Percentiles rank a stretch among this genome's conserved stretches.
These are phyloP conservation scores for Ascocoryne sarcoides DNA, from an alignment of 2,329 filamentous ascomycete species.

Conservation along the genomic window DNA sequence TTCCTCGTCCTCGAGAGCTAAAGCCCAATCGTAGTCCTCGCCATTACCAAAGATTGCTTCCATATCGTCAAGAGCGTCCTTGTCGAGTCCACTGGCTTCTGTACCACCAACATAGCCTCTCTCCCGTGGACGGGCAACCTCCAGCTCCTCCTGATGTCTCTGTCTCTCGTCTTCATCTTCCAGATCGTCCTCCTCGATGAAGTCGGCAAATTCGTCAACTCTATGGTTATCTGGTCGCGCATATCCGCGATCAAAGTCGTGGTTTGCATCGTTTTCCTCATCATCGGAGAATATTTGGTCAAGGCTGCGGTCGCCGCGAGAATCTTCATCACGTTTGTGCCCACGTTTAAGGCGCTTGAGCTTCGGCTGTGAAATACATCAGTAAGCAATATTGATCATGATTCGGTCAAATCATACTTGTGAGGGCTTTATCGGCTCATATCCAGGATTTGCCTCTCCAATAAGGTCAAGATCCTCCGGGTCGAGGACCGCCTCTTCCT, in stretches of 20 bases:
- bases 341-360: slow-evolving; percentile 96
- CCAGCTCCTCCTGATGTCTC: slow-evolving; percentile 72
- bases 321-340: slow-evolving; percentile 65
- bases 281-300: slow-evolving; percentile 95
- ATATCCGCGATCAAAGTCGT: slow-evolving; percentile 33
- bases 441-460: slow-evolving; percentile 67
- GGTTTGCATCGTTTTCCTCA: slow-evolving; percentile 61
- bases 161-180: slow-evolving; percentile 74
- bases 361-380: slow-evolving; percentile 53
- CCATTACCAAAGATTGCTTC: slow-evolving; percentile 92
- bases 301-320: slow-evolving; percentile 60
- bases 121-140: slow-evolving; percentile 74
- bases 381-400: neutral
- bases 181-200: slow-evolving; percentile 93
- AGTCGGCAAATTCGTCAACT: slow-evolving; percentile 81
- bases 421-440: slow-evolving; percentile 51
- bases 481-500: slow-evolving; percentile 77
- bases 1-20: slow-evolving; percentile 80
- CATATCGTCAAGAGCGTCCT: slow-evolving; percentile 92
- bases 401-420: slow-evolving; percentile 46
- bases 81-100: slow-evolving; percentile 78
- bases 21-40: slow-evolving; percentile 89
- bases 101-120: slow-evolving; percentile 60
- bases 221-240: slow-evolving; percentile 41
- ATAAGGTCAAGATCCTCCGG: slow-evolving; percentile 96